Evolutionary conservation across 78 protist species (phyloP).

Genomic region (Dictyostelium citrinum): DNA sequence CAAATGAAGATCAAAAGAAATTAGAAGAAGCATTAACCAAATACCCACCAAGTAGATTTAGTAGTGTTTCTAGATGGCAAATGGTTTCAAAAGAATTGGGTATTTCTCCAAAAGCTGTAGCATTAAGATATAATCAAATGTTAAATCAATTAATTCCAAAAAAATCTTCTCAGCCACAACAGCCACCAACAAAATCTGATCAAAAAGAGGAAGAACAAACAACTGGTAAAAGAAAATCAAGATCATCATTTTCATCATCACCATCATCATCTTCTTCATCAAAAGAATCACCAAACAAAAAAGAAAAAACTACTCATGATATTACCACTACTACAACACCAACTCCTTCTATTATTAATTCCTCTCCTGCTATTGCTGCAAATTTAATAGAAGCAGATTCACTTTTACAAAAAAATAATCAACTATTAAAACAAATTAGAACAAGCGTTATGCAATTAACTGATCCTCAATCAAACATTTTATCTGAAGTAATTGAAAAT

Average conservation of each 20-base stretch:
- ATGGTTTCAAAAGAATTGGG: slow-evolving; percentile 52
- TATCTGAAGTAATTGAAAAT: slow-evolving; percentile 10
- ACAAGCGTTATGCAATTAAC: neutral
- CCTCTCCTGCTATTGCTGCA: neutral
- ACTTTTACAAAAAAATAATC: slow-evolving; percentile 11
- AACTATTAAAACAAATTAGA: slow-evolving; percentile 27
- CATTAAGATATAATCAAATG: slow-evolving; percentile 75
- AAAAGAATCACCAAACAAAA: slow-evolving; percentile 5
- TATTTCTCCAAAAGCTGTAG: slow-evolving; percentile 63
- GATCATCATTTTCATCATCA: neutral
- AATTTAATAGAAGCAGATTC: neutral
- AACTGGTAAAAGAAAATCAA: neutral
- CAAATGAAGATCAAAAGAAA: slow-evolving; percentile 45
- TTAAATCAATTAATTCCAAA: neutral
- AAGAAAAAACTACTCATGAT: slow-evolving; percentile 8
- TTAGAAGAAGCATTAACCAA: slow-evolving; percentile 41
- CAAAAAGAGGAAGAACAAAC: neutral
- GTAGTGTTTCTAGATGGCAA: slow-evolving; percentile 74
- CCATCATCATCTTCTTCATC: neutral
- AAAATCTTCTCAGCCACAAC: neutral
- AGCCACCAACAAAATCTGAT: neutral
- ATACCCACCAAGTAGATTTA: slow-evolving; percentile 53
- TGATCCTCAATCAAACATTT: neutral
- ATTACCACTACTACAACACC: neutral
- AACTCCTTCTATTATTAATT: neutral